Base-by-base conservation (phyloP, 2,329 filamentous ascomycete genomes). In the Trichoderma sp. region DNA sequence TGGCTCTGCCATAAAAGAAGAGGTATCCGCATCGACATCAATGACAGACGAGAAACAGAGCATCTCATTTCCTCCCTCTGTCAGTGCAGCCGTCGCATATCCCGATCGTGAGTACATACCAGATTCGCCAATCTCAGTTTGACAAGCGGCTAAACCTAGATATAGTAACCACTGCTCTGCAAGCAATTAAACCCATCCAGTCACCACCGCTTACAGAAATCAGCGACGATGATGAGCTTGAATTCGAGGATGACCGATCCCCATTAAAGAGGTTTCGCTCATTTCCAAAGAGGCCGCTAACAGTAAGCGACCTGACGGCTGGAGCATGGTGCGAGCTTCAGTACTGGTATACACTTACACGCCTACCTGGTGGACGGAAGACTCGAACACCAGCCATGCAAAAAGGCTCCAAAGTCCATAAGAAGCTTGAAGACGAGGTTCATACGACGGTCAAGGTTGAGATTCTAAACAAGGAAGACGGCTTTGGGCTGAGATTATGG, bases 301-400 rank as follows among this genome's bases (percentile, higher is more conserved):
- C 93, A 0, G 96, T 98, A 1, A 94, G 93, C 3, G 96, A 99
- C 80, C 83, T 98, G 28, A 90, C 95, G 0, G 92, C 93, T 1
- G 95, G 95, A 2, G 91, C 95, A 8, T 99, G 96, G 96, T 99
- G 96, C 80, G 95, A 99, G 81, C 81, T 98, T 72, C 95, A 98
- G 80, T 97, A 97, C 77, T 94, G 90, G 85, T 98, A 97, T 82
- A 93, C 90, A 0, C 86, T 99, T 69, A 93, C 91, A 3, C 90
- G 89, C 69, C 89, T 88, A 4, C 87, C 87, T 0, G 84, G 91
- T 77, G 96, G 95, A 1, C 88, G 88, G 71, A 95, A 92, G 79
- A 91, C 88, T 68, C 86, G 86, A 39, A 98, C 95, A 0, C 81
- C 88, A 2, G 94, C 93, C 0, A 99, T 99, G 96, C 91, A 90